phyloP scores from a whole-genome alignment of 371 early-diverging fungal species.

The Mucor velutinosus region DNA sequence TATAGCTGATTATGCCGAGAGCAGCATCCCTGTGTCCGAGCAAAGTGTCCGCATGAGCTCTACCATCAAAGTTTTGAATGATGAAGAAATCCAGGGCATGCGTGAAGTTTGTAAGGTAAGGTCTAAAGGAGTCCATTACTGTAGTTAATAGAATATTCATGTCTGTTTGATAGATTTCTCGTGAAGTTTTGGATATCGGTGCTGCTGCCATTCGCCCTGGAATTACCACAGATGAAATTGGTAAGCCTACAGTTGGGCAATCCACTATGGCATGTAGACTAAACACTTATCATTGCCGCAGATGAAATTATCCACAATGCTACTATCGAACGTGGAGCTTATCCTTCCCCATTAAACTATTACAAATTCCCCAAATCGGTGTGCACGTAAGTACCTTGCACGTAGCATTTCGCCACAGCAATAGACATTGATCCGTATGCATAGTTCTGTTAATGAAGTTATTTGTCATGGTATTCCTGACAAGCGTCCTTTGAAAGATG shows the following conservation, averaged over 20 bases:
- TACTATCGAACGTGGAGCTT: conserved; percentile 82
- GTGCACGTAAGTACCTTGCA: conserved; percentile 78
- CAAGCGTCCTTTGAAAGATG: conserved; percentile 80
- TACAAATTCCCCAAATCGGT: conserved; percentile 90
- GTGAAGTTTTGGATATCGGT: conserved; percentile 87
- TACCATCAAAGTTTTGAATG: conserved; percentile 68
- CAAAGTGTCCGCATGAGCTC: conserved; percentile 56
- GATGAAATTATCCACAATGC: conserved; percentile 90
- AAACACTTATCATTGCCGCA: not conserved
- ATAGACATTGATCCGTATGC: conserved; percentile 34
- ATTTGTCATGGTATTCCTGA: conserved; percentile 95
- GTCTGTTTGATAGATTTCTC: conserved; percentile 57
- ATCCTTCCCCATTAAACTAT: conserved; percentile 97
- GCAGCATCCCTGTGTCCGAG: conserved; percentile 74
- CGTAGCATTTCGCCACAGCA: conserved; percentile 6
- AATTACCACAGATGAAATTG: conserved; percentile 91
- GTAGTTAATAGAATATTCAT: not conserved
- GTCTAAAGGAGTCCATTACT: not conserved
- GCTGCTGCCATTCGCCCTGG: conserved; percentile 82
- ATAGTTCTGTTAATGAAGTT: conserved; percentile 67
- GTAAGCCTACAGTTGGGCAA: conserved; percentile 10
- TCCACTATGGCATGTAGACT: too few species aligned
- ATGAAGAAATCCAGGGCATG: conserved; percentile 83
- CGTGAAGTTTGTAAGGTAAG: conserved; percentile 76
- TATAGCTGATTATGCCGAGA: conserved; percentile 82